Evolutionary conservation across 169 alveolate genomes (phyloP).

Genomic region (Plasmodium adleri): DNA sequence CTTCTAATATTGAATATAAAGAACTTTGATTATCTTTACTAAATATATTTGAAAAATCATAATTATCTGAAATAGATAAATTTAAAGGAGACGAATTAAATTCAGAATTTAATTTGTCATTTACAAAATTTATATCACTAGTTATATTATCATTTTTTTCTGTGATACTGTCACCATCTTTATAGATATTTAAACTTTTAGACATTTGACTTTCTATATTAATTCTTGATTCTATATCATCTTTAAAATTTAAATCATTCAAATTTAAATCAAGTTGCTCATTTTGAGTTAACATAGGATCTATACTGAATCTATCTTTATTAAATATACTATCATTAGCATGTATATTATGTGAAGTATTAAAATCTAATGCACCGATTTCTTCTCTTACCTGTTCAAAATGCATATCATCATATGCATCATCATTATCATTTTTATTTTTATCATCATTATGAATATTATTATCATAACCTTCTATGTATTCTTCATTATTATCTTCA

Average conservation of each 20-base stretch:
- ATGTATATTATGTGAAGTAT: conserved; percentile 18
- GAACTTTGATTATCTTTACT: conserved; percentile 62
- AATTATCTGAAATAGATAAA: conserved; percentile 19
- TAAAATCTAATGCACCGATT: conserved; percentile 16
- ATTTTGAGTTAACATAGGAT: conserved; percentile 41
- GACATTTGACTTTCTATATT: conserved; percentile 61
- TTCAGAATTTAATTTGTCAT: conserved; percentile 61
- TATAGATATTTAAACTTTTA: conserved; percentile 32
- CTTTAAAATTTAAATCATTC: conserved; percentile 53
- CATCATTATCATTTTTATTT: conserved; percentile 17
- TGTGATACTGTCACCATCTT: conserved; percentile 18
- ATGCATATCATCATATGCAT: conserved; percentile 11
- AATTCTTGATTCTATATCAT: conserved; percentile 49
- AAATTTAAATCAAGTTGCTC: conserved; percentile 62
- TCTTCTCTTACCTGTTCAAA: conserved; percentile 72
- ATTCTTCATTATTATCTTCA: conserved; percentile 36
- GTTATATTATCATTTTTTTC: conserved; percentile 31
- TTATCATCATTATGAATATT: background rate
- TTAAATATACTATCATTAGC: background rate
- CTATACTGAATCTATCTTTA: conserved; percentile 50
- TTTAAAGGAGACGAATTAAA: conserved; percentile 53
- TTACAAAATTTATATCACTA: conserved; percentile 13
- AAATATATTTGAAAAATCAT: conserved; percentile 39
- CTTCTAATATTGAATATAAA: conserved; percentile 45
- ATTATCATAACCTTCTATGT: too few relatives aligned